Evolutionary conservation across 495 filamentous ascomycete genomes (phyloP).

Genomic region (Amniculicola lignicola): DNA sequence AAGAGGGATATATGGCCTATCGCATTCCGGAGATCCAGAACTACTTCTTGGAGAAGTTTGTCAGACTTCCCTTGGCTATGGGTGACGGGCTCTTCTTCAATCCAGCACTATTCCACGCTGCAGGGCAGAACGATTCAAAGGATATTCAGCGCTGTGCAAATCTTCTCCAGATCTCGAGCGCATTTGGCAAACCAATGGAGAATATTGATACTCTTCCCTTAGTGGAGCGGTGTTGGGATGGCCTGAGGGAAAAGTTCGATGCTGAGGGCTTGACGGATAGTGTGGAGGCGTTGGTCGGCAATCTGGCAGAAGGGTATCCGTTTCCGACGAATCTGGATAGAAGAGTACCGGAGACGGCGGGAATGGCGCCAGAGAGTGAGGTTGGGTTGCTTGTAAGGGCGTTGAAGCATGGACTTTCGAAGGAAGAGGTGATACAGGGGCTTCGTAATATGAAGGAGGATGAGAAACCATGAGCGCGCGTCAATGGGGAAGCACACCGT

Average conservation of each 20-base stretch:
- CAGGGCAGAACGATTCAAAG: constrained; percentile 50
- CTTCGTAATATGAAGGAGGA: constrained; percentile 43
- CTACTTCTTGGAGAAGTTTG: constrained; percentile 49
- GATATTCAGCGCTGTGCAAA: constrained; percentile 52
- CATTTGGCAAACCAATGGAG: constrained; percentile 61
- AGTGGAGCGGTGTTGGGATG: constrained; percentile 46
- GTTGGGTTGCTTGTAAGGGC: constrained; percentile 49
- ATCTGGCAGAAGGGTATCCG: constrained; percentile 54
- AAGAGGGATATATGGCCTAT: constrained; percentile 52
- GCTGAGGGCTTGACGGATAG: constrained; percentile 34
- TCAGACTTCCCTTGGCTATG: constrained; percentile 46
- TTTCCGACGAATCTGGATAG: constrained; percentile 57
- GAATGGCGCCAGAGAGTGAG: constrained; percentile 57
- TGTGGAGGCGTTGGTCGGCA: constrained; percentile 46
- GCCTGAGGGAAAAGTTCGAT: constrained; percentile 38
- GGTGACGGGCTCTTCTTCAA: constrained; percentile 59
- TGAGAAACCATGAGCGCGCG: background rate
- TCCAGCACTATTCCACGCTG: constrained; percentile 56
- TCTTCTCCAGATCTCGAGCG: constrained; percentile 53
- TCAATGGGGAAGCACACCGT: background rate
- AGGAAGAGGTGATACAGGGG: constrained; percentile 40
- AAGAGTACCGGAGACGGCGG: constrained; percentile 48
- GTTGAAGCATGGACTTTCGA: constrained; percentile 43
- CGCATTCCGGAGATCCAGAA: constrained; percentile 47
- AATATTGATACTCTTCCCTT: constrained; percentile 48